phyloP scores from a whole-genome alignment of 2,329 filamentous ascomycete species.

The Mycogone perniciosa region DNA sequence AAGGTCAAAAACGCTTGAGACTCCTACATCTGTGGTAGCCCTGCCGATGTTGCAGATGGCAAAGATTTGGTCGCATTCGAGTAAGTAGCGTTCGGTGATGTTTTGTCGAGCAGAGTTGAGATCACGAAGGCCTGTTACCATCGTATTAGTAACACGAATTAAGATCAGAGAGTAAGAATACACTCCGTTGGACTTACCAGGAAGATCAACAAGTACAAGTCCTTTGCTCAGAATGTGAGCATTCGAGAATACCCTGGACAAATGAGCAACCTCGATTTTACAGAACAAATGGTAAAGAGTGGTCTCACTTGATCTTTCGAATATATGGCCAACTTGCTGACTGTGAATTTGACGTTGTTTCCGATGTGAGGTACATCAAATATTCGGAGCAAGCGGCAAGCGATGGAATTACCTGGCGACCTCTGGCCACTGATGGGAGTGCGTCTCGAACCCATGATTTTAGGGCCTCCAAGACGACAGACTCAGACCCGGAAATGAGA shows the following conservation, averaged over 20 bases:
- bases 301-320: conserved; percentile 34
- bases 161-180: too few relatives aligned
- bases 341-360: conserved; percentile 14
- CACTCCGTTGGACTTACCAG: conserved; percentile 25
- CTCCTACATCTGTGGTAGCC: conserved; percentile 35
- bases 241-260: conserved; percentile 34
- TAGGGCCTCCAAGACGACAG: conserved; percentile 17
- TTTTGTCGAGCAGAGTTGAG: conserved; percentile 36
- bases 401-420: neutral
- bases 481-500: conserved; percentile 14
- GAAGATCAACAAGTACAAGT: conserved; percentile 42
- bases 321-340: conserved; percentile 39
- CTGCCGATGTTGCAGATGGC: conserved; percentile 37
- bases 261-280: too few relatives aligned
- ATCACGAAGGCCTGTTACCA: conserved; percentile 38
- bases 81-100: conserved; percentile 40
- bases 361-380: conserved; percentile 34
- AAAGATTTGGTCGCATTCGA: conserved; percentile 42
- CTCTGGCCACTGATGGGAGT: conserved; percentile 6
- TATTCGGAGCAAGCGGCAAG: conserved; percentile 27
- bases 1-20: conserved; percentile 35
- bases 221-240: conserved; percentile 42
- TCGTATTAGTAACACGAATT: neutral
- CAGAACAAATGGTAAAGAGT: too few relatives aligned
- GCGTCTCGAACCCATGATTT: conserved; percentile 18